These are phyloP conservation scores for Piper betle DNA, from an alignment of 164 flowering plant species.

Conservation along the genomic window DNA sequence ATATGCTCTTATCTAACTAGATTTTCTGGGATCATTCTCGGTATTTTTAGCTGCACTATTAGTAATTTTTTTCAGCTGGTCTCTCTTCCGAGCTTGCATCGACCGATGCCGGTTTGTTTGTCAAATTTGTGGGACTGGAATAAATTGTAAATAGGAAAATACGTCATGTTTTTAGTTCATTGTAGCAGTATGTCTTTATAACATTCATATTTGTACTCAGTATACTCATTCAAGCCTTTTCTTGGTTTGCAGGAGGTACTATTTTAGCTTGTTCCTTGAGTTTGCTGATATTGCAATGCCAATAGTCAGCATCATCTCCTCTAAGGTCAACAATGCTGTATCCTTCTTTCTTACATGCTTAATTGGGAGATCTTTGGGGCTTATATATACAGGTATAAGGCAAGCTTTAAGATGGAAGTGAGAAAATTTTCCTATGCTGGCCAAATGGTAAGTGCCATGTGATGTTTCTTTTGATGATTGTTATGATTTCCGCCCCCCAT, in stretches of 20 bases:
- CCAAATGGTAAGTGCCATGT: neutral
- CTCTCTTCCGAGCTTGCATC: too few relatives aligned
- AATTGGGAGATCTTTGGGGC: conserved; percentile 90
- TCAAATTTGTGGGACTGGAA: too few relatives aligned
- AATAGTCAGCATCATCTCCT: conserved; percentile 37
- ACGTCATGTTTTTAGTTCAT: neutral
- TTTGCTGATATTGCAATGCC: conserved; percentile 78
- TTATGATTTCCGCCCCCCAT: neutral
- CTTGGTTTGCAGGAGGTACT: conserved; percentile 79
- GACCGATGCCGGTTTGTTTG: too few relatives aligned
- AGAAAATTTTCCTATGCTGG: conserved; percentile 4
- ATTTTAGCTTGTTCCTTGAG: conserved; percentile 85
- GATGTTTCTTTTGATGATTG: neutral
- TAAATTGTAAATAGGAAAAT: too few relatives aligned
- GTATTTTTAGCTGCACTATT: neutral
- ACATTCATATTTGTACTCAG: neutral
- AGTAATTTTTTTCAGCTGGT: too few relatives aligned
- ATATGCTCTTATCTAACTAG: neutral
- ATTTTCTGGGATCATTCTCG: too few relatives aligned
- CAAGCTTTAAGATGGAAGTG: conserved; percentile 82
- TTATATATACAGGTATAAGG: conserved; percentile 86
- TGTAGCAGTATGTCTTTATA: neutral
- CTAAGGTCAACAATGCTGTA: conserved; percentile 62
- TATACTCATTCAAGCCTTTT: conserved; percentile 5
- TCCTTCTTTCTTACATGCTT: conserved; percentile 81